Percentiles rank a stretch among this genome's conserved stretches.
Conservation (phyloP, 108 stramenopile species). For the Skeletonema menzelii region DNA sequence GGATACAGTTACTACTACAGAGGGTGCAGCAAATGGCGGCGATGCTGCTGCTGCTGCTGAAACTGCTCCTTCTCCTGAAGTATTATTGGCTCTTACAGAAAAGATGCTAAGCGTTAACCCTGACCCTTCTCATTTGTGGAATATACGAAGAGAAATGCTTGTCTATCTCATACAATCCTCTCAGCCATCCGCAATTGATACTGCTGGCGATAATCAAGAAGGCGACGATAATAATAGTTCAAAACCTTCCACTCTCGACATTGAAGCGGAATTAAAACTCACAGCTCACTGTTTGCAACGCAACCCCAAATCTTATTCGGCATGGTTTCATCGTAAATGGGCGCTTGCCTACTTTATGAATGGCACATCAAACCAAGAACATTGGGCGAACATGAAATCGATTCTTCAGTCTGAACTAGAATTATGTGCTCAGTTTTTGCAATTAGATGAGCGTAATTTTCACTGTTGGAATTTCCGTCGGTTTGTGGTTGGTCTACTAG, state of each 20-base stretch:
- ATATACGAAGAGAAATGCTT: constrained; percentile 85
- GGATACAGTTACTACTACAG: not conserved
- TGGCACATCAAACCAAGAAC: constrained; percentile 1
- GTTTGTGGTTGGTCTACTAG: constrained; percentile 59
- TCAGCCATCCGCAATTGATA: not conserved
- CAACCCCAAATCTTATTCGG: constrained; percentile 96
- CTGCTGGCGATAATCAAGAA: not conserved
- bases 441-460: constrained; percentile 95
- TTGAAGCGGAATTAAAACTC: constrained; percentile 61
- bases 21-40: constrained; percentile 1
- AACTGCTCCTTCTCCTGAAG: constrained; percentile 36
- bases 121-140: constrained; percentile 96
- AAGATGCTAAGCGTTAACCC: constrained; percentile 92
- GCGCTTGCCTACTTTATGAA: constrained; percentile 52
- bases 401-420: constrained; percentile 67
- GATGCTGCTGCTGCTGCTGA: constrained; percentile 6
- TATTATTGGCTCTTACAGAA: constrained; percentile 63
- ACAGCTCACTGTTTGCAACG: constrained; percentile 79
- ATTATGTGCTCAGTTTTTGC: constrained; percentile 82
- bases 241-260: not conserved
- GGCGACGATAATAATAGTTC: not conserved
- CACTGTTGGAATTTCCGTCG: constrained; percentile 99
- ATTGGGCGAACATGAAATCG: constrained; percentile 1
- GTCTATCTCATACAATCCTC: constrained; percentile 24
- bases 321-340: constrained; percentile 99